These are phyloP conservation scores for Cercospora sp. DNA, from an alignment of 2,329 filamentous ascomycete species.

Conservation along the genomic window DNA sequence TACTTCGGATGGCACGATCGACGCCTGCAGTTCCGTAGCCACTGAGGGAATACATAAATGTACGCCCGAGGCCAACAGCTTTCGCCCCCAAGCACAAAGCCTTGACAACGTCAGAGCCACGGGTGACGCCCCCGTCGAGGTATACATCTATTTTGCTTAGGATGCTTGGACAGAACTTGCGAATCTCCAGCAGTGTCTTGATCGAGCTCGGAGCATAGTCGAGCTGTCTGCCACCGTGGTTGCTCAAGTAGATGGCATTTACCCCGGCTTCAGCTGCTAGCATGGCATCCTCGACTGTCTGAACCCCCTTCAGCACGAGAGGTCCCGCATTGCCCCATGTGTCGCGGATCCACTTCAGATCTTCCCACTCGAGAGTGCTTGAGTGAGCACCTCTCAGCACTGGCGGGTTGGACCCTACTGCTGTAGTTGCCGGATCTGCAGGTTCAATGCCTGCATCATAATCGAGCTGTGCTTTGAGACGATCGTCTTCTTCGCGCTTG, in stretches of 20 bases:
- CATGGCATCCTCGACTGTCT: constrained; percentile 43
- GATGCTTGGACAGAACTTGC: constrained; percentile 52
- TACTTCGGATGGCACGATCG: background rate
- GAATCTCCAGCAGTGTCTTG: constrained; percentile 75
- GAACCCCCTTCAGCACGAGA: constrained; percentile 38
- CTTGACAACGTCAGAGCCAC: constrained; percentile 41
- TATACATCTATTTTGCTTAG: constrained; percentile 45
- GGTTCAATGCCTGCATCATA: constrained; percentile 37
- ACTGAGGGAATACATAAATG: constrained; percentile 53
- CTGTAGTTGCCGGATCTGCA: background rate
- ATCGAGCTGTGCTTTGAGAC: constrained; percentile 43
- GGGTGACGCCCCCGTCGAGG: constrained; percentile 44
- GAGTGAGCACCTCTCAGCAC: background rate
- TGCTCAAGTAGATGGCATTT: constrained; percentile 44
- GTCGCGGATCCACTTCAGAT: constrained; percentile 15
- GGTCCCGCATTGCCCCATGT: background rate
- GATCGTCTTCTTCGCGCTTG: constrained; percentile 21
- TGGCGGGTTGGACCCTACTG: background rate
- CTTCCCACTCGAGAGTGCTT: constrained; percentile 41
- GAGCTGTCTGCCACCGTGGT: constrained; percentile 45
- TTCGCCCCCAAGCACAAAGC: constrained; percentile 42
- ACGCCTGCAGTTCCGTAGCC: constrained; percentile 63
- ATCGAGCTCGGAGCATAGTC: constrained; percentile 63
- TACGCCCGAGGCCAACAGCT: constrained; percentile 50
- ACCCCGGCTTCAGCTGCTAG: constrained; percentile 41